phyloP scores from a whole-genome alignment of 2,329 filamentous ascomycete species.

The Macrophomina tecta region DNA sequence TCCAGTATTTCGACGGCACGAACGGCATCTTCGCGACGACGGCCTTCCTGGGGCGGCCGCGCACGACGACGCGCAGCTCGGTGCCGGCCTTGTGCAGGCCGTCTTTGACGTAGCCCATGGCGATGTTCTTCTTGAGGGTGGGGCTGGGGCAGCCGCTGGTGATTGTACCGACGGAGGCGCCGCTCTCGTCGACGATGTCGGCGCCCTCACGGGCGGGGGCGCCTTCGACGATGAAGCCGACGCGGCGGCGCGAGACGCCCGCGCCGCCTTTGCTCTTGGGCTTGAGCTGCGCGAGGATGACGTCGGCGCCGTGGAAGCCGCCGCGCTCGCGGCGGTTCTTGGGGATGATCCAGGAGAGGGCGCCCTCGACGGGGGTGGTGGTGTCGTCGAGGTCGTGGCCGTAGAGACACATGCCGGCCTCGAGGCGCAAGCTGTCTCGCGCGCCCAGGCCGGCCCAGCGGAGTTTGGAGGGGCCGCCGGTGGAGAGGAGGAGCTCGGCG shows the following conservation, averaged over 20 bases:
- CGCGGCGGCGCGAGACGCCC: slow-evolving; percentile 73
- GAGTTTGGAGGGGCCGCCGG: slow-evolving; percentile 65
- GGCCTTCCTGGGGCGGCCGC: slow-evolving; percentile 77
- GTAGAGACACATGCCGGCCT: slow-evolving; percentile 99
- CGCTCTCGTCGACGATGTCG: slow-evolving; percentile 69
- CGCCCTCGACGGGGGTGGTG: slow-evolving; percentile 71
- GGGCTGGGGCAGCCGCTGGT: slow-evolving; percentile 93
- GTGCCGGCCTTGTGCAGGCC: slow-evolving; percentile 85
- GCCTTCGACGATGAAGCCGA: slow-evolving; percentile 83
- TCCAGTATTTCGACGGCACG: slow-evolving; percentile 78
- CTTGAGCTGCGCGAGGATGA: slow-evolving; percentile 78
- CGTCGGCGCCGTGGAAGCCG: slow-evolving; percentile 84
- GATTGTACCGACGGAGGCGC: slow-evolving; percentile 74
- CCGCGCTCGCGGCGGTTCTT: slow-evolving; percentile 73
- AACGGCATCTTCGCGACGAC: slow-evolving; percentile 90
- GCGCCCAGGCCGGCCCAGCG: slow-evolving; percentile 88
- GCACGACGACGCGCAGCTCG: slow-evolving; percentile 76
- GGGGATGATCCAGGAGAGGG: slow-evolving; percentile 80
- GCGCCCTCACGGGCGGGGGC: slow-evolving; percentile 90
- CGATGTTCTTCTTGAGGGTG: slow-evolving; percentile 85
- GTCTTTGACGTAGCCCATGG: slow-evolving; percentile 89
- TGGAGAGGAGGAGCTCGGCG: slow-evolving; percentile 71
- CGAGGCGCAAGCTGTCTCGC: slow-evolving; percentile 87
- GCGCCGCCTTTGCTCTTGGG: slow-evolving; percentile 73
- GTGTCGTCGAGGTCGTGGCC: slow-evolving; percentile 92